Percentiles rank a stretch among this genome's conserved stretches.
Evolutionary conservation across 805 yeast genomes (phyloP).

Genomic region (Candida arabinofermentans): DNA sequence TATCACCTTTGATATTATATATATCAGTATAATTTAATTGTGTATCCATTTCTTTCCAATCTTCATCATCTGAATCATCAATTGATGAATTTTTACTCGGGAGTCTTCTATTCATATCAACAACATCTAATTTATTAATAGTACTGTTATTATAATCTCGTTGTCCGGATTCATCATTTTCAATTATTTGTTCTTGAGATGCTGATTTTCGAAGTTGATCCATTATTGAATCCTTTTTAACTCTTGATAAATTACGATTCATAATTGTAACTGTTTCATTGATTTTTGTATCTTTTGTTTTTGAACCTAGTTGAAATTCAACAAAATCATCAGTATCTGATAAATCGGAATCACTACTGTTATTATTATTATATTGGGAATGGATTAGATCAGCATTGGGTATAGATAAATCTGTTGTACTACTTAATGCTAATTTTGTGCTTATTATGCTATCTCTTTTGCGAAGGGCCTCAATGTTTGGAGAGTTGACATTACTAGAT

Average conservation of each 20-base stretch:
- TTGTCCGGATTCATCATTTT: constrained; percentile 31
- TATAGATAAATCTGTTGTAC: constrained; percentile 5
- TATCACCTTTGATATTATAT: constrained; percentile 75
- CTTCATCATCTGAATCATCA: constrained; percentile 37
- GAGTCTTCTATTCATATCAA: not conserved
- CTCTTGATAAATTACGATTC: constrained; percentile 14
- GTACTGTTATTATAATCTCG: not conserved
- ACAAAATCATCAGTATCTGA: constrained; percentile 21
- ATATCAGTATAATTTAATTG: constrained; percentile 66
- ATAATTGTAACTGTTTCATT: constrained; percentile 19
- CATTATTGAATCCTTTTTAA: not conserved
- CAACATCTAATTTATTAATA: not conserved
- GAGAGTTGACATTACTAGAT: not conserved
- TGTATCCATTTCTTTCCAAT: constrained; percentile 87
- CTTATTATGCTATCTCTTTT: constrained; percentile 3
- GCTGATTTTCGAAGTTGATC: not conserved
- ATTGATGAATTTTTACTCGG: constrained; percentile 3
- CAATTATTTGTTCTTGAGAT: not conserved
- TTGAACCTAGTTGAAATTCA: constrained; percentile 25
- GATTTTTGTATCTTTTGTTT: constrained; percentile 9
- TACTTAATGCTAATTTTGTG: constrained; percentile 3
- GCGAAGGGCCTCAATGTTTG: not conserved
- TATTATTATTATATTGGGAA: not conserved
- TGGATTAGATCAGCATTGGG: not conserved
- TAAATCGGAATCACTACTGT: not conserved